These are phyloP conservation scores for Backusella macrospora DNA, from an alignment of 192 early-diverging fungal species.

Conservation along the genomic window DNA sequence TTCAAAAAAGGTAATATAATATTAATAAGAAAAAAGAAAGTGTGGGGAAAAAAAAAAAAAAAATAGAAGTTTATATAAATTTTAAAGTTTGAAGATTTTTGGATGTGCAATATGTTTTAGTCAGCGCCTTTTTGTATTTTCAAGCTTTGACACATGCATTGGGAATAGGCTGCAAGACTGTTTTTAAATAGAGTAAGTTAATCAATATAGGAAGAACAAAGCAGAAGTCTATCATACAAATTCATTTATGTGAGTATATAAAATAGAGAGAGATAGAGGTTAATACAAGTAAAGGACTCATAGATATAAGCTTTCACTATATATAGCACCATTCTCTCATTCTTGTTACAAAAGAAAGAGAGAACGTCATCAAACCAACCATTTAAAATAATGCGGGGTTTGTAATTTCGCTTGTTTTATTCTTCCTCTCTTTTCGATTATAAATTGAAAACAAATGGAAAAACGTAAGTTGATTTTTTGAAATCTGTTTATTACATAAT, in stretches of 20 bases:
- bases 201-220: no score
- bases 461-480: conserved; percentile 14
- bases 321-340: no score
- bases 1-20: background rate
- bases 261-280: no score
- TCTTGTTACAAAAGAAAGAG: no score
- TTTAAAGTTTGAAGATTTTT: background rate
- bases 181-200: background rate
- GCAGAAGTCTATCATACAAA: no score
- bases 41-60: conserved; percentile 12
- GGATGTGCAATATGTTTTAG: conserved; percentile 6
- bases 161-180: background rate
- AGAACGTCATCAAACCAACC: background rate
- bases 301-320: no score
- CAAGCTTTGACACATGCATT: background rate
- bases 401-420: background rate
- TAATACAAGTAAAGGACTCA: no score
- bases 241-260: no score
- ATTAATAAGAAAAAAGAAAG: background rate
- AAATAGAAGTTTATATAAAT: background rate
- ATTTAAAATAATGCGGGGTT: background rate
- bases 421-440: background rate
- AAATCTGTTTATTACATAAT: conserved; percentile 4
- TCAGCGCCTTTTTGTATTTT: conserved; percentile 6
- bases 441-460: background rate